Percentiles rank a stretch among this genome's conserved stretches.
Conservation (phyloP, 768 basidiomycete genomes). For the Coprinellus micaceus region DNA sequence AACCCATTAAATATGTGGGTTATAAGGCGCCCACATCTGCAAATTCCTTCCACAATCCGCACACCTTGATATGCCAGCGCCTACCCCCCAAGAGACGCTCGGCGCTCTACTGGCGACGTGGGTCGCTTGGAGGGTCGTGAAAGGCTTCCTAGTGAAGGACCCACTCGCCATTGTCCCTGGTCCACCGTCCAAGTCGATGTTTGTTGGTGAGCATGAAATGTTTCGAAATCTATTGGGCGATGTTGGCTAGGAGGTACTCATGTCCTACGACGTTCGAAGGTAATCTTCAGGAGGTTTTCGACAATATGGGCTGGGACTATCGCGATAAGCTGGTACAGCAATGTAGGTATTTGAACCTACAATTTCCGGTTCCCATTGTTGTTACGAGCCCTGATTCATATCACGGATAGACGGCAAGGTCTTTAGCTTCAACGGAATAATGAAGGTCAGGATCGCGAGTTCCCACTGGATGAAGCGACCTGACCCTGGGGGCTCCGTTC, state of each 20-base stretch:
- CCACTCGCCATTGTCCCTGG: constrained; percentile 4
- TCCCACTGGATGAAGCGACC: neutral
- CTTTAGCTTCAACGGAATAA: constrained; percentile 27
- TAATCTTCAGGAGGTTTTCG: constrained; percentile 31
- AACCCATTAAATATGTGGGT: too few relatives aligned
- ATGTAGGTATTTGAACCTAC: constrained; percentile 22
- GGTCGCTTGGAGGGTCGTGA: neutral
- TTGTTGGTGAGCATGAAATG: constrained; percentile 3
- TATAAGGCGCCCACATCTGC: too few relatives aligned
- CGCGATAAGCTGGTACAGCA: constrained; percentile 29
- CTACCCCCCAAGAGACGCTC: too few relatives aligned
- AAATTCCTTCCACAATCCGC: too few relatives aligned
- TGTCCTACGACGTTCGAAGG: constrained; percentile 21
- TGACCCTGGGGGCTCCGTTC: too few relatives aligned
- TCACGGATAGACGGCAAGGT: constrained; percentile 28
- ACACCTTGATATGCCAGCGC: too few relatives aligned
- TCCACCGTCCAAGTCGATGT: constrained; percentile 6
- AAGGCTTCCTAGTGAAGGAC: neutral
- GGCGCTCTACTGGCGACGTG: too few relatives aligned
- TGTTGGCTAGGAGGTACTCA: neutral
- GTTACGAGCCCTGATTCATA: neutral
- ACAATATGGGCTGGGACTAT: constrained; percentile 32
- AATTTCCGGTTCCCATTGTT: neutral
- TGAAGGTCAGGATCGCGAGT: constrained; percentile 26
- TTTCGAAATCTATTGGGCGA: neutral